Conservation (phyloP, 2,329 filamentous ascomycete species). For the Pseudocercospora pini-densiflorae region DNA sequence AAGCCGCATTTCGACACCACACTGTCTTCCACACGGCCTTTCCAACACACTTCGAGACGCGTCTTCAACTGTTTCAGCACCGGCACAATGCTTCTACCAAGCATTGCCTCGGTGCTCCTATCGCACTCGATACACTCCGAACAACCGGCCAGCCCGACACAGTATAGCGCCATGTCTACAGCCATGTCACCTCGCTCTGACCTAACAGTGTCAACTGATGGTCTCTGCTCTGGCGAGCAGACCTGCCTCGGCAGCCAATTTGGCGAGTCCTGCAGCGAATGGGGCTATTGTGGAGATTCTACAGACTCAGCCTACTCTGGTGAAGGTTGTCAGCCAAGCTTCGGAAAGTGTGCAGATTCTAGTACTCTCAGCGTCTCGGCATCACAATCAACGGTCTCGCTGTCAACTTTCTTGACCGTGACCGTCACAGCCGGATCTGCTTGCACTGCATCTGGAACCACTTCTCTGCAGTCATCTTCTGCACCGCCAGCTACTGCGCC, state of each 20-base stretch:
- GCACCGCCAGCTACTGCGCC: background rate
- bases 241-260: constrained; percentile 6
- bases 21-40: background rate
- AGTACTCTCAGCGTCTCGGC: background rate
- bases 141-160: background rate
- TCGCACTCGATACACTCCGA: background rate
- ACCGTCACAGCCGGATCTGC: background rate
- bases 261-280: constrained; percentile 7
- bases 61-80: background rate
- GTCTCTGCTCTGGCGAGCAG: constrained; percentile 1
- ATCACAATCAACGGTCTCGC: background rate
- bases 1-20: background rate
- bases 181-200: background rate
- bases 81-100: background rate
- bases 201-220: constrained; percentile 3
- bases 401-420: background rate
- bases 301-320: constrained; percentile 18
- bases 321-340: constrained; percentile 28
- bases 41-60: background rate
- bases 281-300: constrained; percentile 4
- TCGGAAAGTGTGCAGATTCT: constrained; percentile 22
- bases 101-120: background rate
- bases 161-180: background rate
- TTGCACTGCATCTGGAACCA: background rate
- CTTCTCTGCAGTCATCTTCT: background rate